Evolutionary conservation across 2,329 filamentous ascomycete species (phyloP).

Genomic region (Penicillium sp.): DNA sequence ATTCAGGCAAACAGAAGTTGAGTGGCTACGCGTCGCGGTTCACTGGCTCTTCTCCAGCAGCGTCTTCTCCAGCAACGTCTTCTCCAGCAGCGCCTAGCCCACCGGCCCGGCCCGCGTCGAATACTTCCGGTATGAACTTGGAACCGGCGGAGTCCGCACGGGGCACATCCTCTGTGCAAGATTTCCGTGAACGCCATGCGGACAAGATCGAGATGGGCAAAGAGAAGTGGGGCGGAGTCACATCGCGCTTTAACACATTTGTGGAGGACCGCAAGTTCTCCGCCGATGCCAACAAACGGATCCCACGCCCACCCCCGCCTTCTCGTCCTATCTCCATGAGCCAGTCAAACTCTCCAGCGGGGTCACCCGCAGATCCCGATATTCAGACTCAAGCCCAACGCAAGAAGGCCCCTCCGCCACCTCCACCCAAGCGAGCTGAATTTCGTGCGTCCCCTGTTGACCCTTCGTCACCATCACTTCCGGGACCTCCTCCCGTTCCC

Average conservation of each 20-base stretch:
- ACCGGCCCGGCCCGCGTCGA: constrained; percentile 1
- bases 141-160: constrained; percentile 22
- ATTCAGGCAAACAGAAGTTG: constrained; percentile 57
- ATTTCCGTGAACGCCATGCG: constrained; percentile 67
- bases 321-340: constrained; percentile 11
- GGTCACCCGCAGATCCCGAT: constrained; percentile 25
- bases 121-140: constrained; percentile 3
- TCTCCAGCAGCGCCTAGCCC: constrained; percentile 1
- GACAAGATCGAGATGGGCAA: constrained; percentile 64
- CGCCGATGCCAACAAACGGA: constrained; percentile 23
- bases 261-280: constrained; percentile 41
- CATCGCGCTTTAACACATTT: constrained; percentile 47
- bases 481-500: constrained; percentile 55
- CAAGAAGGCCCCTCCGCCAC: constrained; percentile 56
- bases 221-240: constrained; percentile 51
- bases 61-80: neutral
- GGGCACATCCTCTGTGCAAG: constrained; percentile 30
- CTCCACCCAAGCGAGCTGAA: constrained; percentile 53
- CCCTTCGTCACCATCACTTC: constrained; percentile 23
- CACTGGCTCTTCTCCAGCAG: constrained; percentile 5
- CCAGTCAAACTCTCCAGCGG: constrained; percentile 20
- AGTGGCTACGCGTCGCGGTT: constrained; percentile 36
- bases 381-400: constrained; percentile 24
- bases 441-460: constrained; percentile 40
- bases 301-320: constrained; percentile 30